A percentile compares a stretch with the other conserved stretches of the same genome.
These are phyloP conservation scores for Ilex paraguariensis DNA, from an alignment of 305 asterid genomes.

Conservation along the genomic window DNA sequence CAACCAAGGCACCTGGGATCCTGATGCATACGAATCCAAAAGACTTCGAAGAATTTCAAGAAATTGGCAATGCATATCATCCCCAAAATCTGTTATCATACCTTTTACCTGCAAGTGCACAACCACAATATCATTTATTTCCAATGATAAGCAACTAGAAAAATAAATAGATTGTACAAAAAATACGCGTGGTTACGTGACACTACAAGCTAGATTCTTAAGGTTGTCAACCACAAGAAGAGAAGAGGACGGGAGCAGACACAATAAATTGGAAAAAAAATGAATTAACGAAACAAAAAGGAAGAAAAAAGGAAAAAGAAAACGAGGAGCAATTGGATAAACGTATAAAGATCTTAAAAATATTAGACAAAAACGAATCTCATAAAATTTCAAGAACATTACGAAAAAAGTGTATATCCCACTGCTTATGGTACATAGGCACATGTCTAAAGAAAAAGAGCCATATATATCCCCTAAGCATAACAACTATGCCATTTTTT, in stretches of 20 bases:
- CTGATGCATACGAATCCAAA: conserved; percentile 70
- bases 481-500: too few species aligned
- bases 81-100: conserved; percentile 88
- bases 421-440: too few species aligned
- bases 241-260: not conserved
- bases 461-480: too few species aligned
- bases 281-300: too few species aligned
- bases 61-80: conserved; percentile 97
- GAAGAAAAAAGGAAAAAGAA: too few species aligned
- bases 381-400: too few species aligned
- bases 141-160: conserved; percentile 1
- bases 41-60: conserved; percentile 96
- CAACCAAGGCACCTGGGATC: conserved; percentile 53
- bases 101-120: conserved; percentile 68
- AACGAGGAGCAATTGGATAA: too few species aligned
- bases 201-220: not conserved
- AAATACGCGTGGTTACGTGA: not conserved
- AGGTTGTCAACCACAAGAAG: not conserved
- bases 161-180: not conserved
- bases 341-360: too few species aligned
- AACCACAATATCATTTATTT: conserved; percentile 6
- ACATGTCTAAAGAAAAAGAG: too few species aligned
- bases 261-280: too few species aligned
- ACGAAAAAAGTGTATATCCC: too few species aligned
- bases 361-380: too few species aligned